These are phyloP conservation scores for Priceomyces carsonii DNA, from an alignment of 805 yeast genomes.

Conservation along the genomic window DNA sequence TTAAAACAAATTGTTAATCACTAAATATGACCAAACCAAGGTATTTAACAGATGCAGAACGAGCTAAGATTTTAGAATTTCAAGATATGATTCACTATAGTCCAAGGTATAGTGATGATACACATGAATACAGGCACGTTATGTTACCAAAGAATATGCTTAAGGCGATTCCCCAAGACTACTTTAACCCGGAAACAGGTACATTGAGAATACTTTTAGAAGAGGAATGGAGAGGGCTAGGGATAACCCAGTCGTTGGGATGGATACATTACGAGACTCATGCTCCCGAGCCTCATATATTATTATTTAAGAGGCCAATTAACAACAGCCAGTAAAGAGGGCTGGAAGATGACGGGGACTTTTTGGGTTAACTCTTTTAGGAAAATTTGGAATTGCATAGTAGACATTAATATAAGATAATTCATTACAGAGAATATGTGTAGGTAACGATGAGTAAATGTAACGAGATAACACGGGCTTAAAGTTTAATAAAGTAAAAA, in stretches of 20 bases:
- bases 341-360: not conserved
- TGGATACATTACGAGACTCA: constrained; percentile 99
- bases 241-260: constrained; percentile 95
- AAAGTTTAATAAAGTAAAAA: too few relatives aligned
- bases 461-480: too few relatives aligned
- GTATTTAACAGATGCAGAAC: constrained; percentile 76
- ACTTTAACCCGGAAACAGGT: constrained; percentile 90
- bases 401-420: constrained; percentile 5
- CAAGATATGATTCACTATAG: constrained; percentile 95
- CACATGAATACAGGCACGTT: constrained; percentile 93
- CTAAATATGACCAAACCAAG: constrained; percentile 56
- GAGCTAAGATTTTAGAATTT: constrained; percentile 84
- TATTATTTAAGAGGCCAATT: constrained; percentile 72
- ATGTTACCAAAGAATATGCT: constrained; percentile 96
- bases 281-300: constrained; percentile 96
- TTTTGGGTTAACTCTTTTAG: not conserved
- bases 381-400: constrained; percentile 4
- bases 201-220: constrained; percentile 87
- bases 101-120: constrained; percentile 89
- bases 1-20: too few relatives aligned
- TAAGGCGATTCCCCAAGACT: constrained; percentile 90
- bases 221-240: constrained; percentile 98
- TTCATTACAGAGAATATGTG: constrained; percentile 2
- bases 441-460: too few relatives aligned
- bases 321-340: constrained; percentile 46